Base-by-base conservation (phyloP, 164 flowering plant species). In the Stephania cephalantha region DNA sequence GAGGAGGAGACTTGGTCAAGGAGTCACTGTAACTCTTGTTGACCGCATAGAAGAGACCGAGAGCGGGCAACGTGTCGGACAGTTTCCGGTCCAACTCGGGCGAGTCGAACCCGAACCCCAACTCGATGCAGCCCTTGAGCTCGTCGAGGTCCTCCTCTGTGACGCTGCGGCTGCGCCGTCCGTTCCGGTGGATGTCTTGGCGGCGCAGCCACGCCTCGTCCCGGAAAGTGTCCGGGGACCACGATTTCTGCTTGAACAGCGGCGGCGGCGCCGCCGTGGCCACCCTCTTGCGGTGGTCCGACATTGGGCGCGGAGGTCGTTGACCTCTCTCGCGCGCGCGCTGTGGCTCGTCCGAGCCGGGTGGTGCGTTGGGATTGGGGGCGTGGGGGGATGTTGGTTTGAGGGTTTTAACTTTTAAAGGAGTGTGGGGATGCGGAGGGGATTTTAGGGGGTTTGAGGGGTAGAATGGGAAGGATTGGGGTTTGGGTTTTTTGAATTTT, bases 111-210 rank as follows among this genome's bases (percentile, higher is more conserved):
- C 87, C 85, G 75, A 93, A 90, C 1, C 98, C 97, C 22, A 93
- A 81, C 67, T 93, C 97, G 29, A 93, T 82, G 66, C 95, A 93
- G 0, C 84, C 98, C 70, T 85, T 90, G 25, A 93, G 85, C 75
- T 93, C 98, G 35, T 91, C 91, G 20, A 93, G 66, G 68, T 93
- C 98, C 17, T 90, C 97, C 71, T 90, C 90, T 5, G 94, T 87
- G 11, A 91, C 82, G 83, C 95, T 90, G 83, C 82, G 82, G 81
- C 85, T 84, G 35, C 83, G 81, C 17, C 83, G 45, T 42, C 31
- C 15, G 6, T 15, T n/a, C 11, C 68, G 71, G 52, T 74, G 69
- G 44, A 65, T 76, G 5, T 79, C 85, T 76, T 85, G 86, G 31
- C 90, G 77, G 18, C 89, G 71, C 66, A 75, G 76, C 98, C 98